Conservation (phyloP, 2,329 filamentous ascomycete genomes). For the Hansfordia pulvinata region DNA sequence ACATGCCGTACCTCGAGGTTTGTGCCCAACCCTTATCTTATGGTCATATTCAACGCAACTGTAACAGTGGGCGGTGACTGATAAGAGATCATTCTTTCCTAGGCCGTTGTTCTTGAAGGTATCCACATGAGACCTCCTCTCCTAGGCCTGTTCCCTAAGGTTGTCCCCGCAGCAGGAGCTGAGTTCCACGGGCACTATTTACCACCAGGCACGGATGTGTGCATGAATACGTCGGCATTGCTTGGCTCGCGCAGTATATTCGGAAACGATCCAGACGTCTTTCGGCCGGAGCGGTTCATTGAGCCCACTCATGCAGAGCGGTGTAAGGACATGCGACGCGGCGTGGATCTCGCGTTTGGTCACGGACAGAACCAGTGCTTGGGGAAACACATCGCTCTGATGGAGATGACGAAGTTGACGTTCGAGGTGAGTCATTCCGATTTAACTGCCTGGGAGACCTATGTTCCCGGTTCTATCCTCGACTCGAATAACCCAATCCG, state of each 20-base stretch:
- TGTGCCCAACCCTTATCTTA: not conserved
- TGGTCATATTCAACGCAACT: not conserved
- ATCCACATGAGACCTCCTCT: constrained; percentile 19
- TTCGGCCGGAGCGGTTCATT: constrained; percentile 19
- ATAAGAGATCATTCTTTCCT: too few relatives aligned
- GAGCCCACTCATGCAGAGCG: constrained; percentile 12
- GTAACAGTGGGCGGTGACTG: too few relatives aligned
- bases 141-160: constrained; percentile 13
- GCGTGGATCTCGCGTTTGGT: constrained; percentile 24
- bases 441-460: not conserved
- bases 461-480: not conserved
- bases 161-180: constrained; percentile 15
- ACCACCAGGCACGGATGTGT: constrained; percentile 18
- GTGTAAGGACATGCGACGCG: constrained; percentile 15
- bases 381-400: constrained; percentile 25
- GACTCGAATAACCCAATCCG: too few relatives aligned
- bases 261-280: constrained; percentile 15
- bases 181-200: constrained; percentile 13
- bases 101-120: constrained; percentile 22
- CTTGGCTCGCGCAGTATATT: constrained; percentile 14
- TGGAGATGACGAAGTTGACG: constrained; percentile 27
- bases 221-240: constrained; percentile 15
- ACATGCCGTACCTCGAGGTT: constrained; percentile 19
- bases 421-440: constrained; percentile 21
- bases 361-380: constrained; percentile 23